Conservation (phyloP, 495 filamentous ascomycete genomes). For the Hypoxylon rickii region DNA sequence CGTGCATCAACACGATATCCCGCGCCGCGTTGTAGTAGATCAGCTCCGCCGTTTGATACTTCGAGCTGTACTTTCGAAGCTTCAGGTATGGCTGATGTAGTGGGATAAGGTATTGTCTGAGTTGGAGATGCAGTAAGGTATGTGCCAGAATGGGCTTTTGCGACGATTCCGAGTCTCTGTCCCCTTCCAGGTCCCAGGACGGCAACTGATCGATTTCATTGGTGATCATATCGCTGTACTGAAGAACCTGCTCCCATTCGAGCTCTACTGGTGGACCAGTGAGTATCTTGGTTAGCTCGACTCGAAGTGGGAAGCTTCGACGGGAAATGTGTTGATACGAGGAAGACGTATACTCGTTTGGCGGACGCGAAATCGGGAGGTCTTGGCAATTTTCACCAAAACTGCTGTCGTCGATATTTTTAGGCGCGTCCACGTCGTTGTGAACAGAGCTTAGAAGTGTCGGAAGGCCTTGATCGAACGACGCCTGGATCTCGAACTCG, state of each 20-base stretch:
- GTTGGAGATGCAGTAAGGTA: slow-evolving; percentile 41
- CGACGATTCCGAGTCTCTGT: slow-evolving; percentile 13
- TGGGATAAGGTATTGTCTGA: slow-evolving; percentile 41
- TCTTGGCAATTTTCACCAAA: slow-evolving; percentile 37
- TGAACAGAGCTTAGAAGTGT: slow-evolving; percentile 39
- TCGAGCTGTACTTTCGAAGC: slow-evolving; percentile 32
- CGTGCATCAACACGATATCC: slow-evolving; percentile 41
- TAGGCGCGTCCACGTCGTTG: slow-evolving; percentile 32
- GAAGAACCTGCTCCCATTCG: slow-evolving; percentile 41
- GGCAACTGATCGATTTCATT: slow-evolving; percentile 40
- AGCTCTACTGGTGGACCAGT: slow-evolving; percentile 32
- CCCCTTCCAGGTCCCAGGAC: slow-evolving; percentile 36
- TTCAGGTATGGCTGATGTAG: slow-evolving; percentile 42
- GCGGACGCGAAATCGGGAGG: slow-evolving; percentile 32
- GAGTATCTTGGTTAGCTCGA: slow-evolving; percentile 38
- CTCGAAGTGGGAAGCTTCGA: slow-evolving; percentile 35
- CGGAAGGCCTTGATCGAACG: slow-evolving; percentile 43
- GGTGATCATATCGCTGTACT: slow-evolving; percentile 41
- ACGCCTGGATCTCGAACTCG: slow-evolving; percentile 42
- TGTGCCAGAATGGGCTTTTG: slow-evolving; percentile 38
- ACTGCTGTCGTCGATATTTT: slow-evolving; percentile 40
- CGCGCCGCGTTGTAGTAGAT: slow-evolving; percentile 43
- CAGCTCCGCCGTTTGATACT: slow-evolving; percentile 37
- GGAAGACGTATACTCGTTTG: slow-evolving; percentile 37
- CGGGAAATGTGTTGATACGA: slow-evolving; percentile 42